Evolutionary conservation across 2,329 filamentous ascomycete species (phyloP).

Genomic region (Neonectria coccinea): DNA sequence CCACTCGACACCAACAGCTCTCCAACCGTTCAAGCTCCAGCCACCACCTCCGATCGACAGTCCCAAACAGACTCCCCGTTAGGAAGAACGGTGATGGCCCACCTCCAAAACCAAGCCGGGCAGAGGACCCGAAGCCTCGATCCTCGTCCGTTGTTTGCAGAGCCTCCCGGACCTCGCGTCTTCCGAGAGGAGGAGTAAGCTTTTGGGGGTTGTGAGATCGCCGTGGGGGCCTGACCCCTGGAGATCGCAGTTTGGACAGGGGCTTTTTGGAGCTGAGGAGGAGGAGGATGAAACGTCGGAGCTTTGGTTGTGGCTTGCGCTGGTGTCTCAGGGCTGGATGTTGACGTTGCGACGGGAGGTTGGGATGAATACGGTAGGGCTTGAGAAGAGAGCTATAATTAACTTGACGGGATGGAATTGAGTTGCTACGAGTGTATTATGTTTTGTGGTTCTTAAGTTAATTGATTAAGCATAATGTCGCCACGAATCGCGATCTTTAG

Average conservation of each 20-base stretch:
- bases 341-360: background rate
- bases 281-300: slow-evolving; percentile 6
- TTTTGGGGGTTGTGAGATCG: slow-evolving; percentile 1
- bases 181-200: slow-evolving; percentile 22
- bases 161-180: slow-evolving; percentile 8
- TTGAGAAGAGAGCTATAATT: background rate
- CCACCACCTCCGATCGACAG: slow-evolving; percentile 1
- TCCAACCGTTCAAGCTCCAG: slow-evolving; percentile 18
- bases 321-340: slow-evolving; percentile 1
- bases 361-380: background rate
- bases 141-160: background rate
- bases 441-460: background rate
- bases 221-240: background rate
- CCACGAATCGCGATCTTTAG: background rate
- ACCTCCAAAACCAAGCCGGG: background rate
- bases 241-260: background rate
- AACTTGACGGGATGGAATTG: background rate
- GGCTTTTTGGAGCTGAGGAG: background rate
- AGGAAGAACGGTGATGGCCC: background rate
- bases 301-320: background rate
- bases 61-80: slow-evolving; percentile 11
- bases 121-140: background rate
- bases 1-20: background rate
- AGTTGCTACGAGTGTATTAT: background rate
- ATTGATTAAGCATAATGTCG: background rate